Evolutionary conservation across 805 yeast species (phyloP).

Genomic region (Saturnispora sekii): DNA sequence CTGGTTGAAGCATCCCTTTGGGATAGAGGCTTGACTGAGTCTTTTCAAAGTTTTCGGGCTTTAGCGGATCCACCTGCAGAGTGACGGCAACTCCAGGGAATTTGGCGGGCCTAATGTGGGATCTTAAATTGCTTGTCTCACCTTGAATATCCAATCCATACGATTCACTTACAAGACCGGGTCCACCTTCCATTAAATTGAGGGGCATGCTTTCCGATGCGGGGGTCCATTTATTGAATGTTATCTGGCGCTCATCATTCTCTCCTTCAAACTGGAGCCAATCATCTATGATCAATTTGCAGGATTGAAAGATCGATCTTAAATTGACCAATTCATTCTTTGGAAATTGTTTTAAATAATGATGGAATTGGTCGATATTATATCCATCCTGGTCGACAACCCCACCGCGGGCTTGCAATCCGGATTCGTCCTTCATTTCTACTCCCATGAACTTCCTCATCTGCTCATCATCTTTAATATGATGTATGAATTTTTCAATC

Average conservation of each 20-base stretch:
- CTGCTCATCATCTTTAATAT: slow-evolving; percentile 3
- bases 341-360: slow-evolving; percentile 8
- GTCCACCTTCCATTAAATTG: no score
- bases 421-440: slow-evolving; percentile 5
- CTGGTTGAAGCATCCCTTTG: slow-evolving; percentile 29
- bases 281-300: slow-evolving; percentile 4
- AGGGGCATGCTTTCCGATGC: neutral
- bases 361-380: slow-evolving; percentile 13
- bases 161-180: neutral
- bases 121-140: neutral
- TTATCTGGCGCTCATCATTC: neutral
- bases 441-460: slow-evolving; percentile 3
- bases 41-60: slow-evolving; percentile 12
- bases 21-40: slow-evolving; percentile 16
- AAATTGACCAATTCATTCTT: slow-evolving; percentile 8
- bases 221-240: slow-evolving; percentile 7
- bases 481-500: neutral
- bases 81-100: slow-evolving; percentile 22
- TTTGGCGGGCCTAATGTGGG: neutral
- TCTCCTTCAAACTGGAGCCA: slow-evolving; percentile 5
- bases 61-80: slow-evolving; percentile 25
- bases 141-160: neutral
- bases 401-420: neutral
- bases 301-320: slow-evolving; percentile 1
- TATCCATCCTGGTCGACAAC: neutral